Base-by-base conservation (phyloP, 192 early-diverging fungal genomes). In the Nowakowskiella sp. region DNA sequence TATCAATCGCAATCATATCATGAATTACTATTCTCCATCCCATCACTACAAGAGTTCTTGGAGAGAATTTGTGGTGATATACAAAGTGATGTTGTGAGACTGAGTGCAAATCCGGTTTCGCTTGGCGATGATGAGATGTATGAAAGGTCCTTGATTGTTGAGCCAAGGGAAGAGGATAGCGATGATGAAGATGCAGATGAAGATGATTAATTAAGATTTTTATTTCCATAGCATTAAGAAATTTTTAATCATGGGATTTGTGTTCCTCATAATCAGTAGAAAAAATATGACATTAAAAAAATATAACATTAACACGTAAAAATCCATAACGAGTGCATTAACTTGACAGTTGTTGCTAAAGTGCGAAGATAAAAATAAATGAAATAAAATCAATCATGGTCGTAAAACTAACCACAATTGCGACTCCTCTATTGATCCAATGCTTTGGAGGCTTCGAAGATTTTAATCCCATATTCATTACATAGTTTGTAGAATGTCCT, bases 401-500 rank as follows among this genome's bases (percentile, higher is more conserved):
- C 2, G 53, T 1, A 53, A 23, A 21, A 53, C 22, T 46, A 21
- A 52, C 44, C 44, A 53, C 53, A 21, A 66, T 56, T 21, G 64
- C 64, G 4, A 80, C 69, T 28, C 80, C 80, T 7, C 78, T 56
- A 33, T 66, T 79, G 3, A 81, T 64, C 80, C 80, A 82, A 50
- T 82, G 66, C 33, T 63, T 56, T 5, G 53, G 49, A 0, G 61
- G 61, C 21, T 61, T 54, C 21, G 62, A 46, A 0, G 75, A 75
- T 4, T 61, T 58, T 13, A 82, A 50, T 29, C 57, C 50, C 54
- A 82, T 65, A 16, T 44, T 58, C 66, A 81, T 71, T 2, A 81
- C 79, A 55, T 62, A 81, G 51, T 81, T 81, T 0, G 79, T 81
- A 1, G 67, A 71, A 44, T 81, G 79, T 31, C 79, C 79, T 6